Evolutionary conservation across 2,329 filamentous ascomycete species (phyloP), one percentile per base, ranked within the genome.

Genomic region (Aureobasidium lini): DNA sequence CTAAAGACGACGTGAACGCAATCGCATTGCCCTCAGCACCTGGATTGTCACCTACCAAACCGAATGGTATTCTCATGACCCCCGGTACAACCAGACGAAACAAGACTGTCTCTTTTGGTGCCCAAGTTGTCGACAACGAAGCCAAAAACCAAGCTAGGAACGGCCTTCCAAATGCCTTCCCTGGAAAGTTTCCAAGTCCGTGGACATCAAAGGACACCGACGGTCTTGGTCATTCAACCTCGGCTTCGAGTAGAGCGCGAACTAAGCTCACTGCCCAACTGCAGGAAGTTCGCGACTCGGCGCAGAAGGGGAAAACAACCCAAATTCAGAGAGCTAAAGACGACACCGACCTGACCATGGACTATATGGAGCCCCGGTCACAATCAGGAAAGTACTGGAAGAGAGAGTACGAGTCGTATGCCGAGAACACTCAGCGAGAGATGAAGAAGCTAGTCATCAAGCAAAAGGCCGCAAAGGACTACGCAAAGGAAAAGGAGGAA

Each of bases 321-420:
- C 70, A 65, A 71, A 43, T 64, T 64, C 42, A 60, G 63, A 61
- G 62, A 18, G 70, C 70, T 18, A 73, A 71, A 53, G 75, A 76
- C 64, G 81, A 83, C 54, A 77, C 80, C 58, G 86, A 90, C 65
- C 75, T 85, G 60, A 90, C 87, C 0, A 73, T 86, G 49, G 88
- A 91, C 66, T 74, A 90, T 50, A 86, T 87, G 63, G 85, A 89
- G 66, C 88, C 89, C 6, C 82, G 85, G 63, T 90, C 88, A 1
- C 82, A 87, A 61, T 90, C 88, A 4, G 88, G 88, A 6, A 84
- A 82, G 66, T 91, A 88, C 72, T 93, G 89, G 89, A 92, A 92
- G 72, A 80, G 83, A 28, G 83, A 90, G 68, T 92, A 88, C 66
- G 81, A 89, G 64, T 81, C 79, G 58, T 93, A 92, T 67, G 84